phyloP scores from a whole-genome alignment of 192 early-diverging fungal species.

The Backusella circina region DNA sequence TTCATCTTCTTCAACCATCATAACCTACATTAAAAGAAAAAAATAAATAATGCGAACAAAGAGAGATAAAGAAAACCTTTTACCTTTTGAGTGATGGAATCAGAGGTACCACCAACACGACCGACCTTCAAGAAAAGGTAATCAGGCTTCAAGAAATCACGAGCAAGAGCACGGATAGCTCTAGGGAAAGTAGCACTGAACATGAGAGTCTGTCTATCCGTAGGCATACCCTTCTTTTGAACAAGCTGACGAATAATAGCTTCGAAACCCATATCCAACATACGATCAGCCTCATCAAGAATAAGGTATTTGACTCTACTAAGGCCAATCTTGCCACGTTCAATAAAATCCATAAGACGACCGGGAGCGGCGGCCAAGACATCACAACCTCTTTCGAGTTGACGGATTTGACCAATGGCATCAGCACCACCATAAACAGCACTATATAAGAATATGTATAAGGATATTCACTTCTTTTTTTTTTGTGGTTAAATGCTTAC shows the following conservation, averaged over 20 bases:
- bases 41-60: not conserved
- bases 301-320: conserved; percentile 63
- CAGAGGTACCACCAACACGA: conserved; percentile 85
- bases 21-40: conserved; percentile 26
- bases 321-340: conserved; percentile 76
- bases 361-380: conserved; percentile 94
- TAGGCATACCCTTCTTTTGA: conserved; percentile 29
- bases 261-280: conserved; percentile 99
- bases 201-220: conserved; percentile 87
- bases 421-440: conserved; percentile 94
- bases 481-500: conserved; percentile 27
- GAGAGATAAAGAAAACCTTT: conserved; percentile 32
- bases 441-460: too few species aligned
- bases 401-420: conserved; percentile 66
- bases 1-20: conserved; percentile 40
- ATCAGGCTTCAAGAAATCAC: conserved; percentile 80
- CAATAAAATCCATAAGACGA: conserved; percentile 86
- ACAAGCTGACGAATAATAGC: conserved; percentile 87
- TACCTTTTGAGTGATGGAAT: conserved; percentile 80
- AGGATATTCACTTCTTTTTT: too few species aligned
- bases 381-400: conserved; percentile 85
- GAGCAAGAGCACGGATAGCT: conserved; percentile 85
- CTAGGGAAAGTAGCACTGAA: conserved; percentile 98
- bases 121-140: conserved; percentile 85
- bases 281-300: conserved; percentile 88